Evolutionary conservation across 352 stramenopile species (phyloP).

Genomic region (Thalassiosira mediterranea): DNA sequence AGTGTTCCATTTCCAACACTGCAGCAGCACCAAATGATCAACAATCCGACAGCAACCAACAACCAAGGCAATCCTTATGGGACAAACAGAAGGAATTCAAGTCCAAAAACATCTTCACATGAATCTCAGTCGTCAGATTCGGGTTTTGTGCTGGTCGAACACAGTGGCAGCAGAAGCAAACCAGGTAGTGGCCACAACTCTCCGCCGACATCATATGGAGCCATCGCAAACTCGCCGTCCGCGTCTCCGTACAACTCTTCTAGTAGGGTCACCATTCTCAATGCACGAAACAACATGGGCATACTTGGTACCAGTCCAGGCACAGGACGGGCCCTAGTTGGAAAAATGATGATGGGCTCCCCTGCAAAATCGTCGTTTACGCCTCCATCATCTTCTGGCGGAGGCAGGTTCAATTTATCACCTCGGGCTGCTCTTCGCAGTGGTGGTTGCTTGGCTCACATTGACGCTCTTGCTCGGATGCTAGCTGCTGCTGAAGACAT

Average conservation of each 20-base stretch:
- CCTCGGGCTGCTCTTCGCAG: slow-evolving; percentile 35
- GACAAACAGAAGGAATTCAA: slow-evolving; percentile 31
- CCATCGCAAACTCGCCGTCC: slow-evolving; percentile 23
- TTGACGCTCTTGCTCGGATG: slow-evolving; percentile 74
- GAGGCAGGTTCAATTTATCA: slow-evolving; percentile 46
- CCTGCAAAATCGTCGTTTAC: slow-evolving; percentile 26
- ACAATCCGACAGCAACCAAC: slow-evolving; percentile 2
- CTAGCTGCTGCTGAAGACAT: slow-evolving; percentile 81
- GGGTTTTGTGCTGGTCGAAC: slow-evolving; percentile 82
- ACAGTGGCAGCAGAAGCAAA: slow-evolving; percentile 47
- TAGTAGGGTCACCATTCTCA: slow-evolving; percentile 44
- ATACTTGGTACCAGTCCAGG: slow-evolving; percentile 83
- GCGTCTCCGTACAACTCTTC: slow-evolving; percentile 29
- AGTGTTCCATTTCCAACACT: slow-evolving; percentile 14
- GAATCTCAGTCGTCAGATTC: slow-evolving; percentile 60
- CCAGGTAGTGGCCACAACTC: slow-evolving; percentile 43
- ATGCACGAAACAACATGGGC: slow-evolving; percentile 54
- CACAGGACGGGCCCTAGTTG: slow-evolving; percentile 78
- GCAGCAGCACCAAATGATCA: slow-evolving; percentile 27
- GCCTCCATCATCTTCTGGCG: slow-evolving; percentile 21
- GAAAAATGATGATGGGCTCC: slow-evolving; percentile 69
- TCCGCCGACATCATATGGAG: slow-evolving; percentile 24
- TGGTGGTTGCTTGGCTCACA: slow-evolving; percentile 63
- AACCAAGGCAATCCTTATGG: slow-evolving; percentile 16
- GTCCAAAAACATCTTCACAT: slow-evolving; percentile 32